Base-by-base conservation (phyloP, 2,329 filamentous ascomycete genomes). In the Cladosporium cucumerinum region DNA sequence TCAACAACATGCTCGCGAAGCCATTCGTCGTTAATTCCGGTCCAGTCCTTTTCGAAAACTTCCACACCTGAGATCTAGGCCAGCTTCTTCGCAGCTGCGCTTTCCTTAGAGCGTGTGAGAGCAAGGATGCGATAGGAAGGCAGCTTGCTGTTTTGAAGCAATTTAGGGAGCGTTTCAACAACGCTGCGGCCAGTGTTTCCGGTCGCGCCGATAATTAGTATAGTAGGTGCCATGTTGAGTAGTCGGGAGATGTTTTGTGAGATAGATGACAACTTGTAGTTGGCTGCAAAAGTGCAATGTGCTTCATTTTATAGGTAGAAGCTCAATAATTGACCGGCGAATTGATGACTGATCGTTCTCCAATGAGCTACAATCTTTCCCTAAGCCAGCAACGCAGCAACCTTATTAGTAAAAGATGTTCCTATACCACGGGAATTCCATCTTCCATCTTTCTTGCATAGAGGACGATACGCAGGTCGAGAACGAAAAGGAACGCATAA, bases 1-100 rank as follows among this genome's bases (percentile, higher is more conserved):
- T 64, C 69, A 1, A 82, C 75, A 5, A 76, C 57, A 8, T 77
- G 70, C 14, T 76, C 64, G 1, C 69, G 74, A 25, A 82, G 75
- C 80, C 79, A 82, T 48, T 74, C 72, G 8, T 73, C n/a, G 8
- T 70, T 77, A 51, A 80, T 78, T 0, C 77, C 73, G 43, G 73
- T 65, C 79, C 78, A 79, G 69, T 74, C 72, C 28, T 76, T 46
- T 49, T 79, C 76, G 1, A 70, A 28, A 0, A 80, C 57, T 62
- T 78, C 71, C 5, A 81, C 75, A 2, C 71, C 69, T 0, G 77
- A 73, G 0, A 80, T n/a, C 14, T 68, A 66, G 12, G 75, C 72
- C 32, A 81, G 70, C 11, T 71, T 14, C 51, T 75, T 65, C 4
- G 74, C 73, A 1, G 61, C 60, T 7, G 61, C 48, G 23, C 69